Percentiles rank a stretch among this genome's conserved stretches.
These are phyloP conservation scores for Aureobasidium pullulans DNA, from an alignment of 2,329 filamentous ascomycete species.

Conservation along the genomic window DNA sequence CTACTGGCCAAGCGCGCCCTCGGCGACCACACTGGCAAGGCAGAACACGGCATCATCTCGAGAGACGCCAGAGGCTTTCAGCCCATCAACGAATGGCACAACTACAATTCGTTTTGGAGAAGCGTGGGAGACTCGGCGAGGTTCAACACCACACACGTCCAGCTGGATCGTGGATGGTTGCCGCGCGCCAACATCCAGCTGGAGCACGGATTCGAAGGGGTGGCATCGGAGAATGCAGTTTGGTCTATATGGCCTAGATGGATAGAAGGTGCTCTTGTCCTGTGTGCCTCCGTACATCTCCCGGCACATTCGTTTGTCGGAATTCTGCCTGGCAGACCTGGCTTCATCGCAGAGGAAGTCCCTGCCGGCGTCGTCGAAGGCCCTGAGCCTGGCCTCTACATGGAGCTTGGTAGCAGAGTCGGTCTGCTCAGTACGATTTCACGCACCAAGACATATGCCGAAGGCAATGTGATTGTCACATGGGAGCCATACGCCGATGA, in stretches of 20 bases:
- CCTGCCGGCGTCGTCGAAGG: not conserved
- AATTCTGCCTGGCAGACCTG: not conserved
- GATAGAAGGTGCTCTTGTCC: not conserved
- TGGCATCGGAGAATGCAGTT: not conserved
- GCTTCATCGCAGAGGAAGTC: not conserved
- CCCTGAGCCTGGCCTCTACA: not conserved
- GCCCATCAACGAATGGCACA: not conserved
- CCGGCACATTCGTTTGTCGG: not conserved
- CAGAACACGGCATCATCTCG: too few relatives aligned
- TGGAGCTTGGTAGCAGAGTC: not conserved
- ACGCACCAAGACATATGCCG: not conserved
- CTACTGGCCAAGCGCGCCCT: too few relatives aligned
- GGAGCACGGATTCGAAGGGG: not conserved
- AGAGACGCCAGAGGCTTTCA: too few relatives aligned
- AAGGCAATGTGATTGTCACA: not conserved
- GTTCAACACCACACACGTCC: not conserved
- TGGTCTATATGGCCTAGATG: not conserved
- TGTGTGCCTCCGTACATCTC: not conserved
- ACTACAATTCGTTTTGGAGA: not conserved
- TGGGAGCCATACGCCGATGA: not conserved
- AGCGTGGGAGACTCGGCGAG: not conserved
- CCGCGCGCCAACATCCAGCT: not conserved
- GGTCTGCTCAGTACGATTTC: not conserved
- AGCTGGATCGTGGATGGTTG: not conserved
- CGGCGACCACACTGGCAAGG: too few relatives aligned